Base-by-base conservation (phyloP, 257 asterid genomes). In the Scutellaria minor region DNA sequence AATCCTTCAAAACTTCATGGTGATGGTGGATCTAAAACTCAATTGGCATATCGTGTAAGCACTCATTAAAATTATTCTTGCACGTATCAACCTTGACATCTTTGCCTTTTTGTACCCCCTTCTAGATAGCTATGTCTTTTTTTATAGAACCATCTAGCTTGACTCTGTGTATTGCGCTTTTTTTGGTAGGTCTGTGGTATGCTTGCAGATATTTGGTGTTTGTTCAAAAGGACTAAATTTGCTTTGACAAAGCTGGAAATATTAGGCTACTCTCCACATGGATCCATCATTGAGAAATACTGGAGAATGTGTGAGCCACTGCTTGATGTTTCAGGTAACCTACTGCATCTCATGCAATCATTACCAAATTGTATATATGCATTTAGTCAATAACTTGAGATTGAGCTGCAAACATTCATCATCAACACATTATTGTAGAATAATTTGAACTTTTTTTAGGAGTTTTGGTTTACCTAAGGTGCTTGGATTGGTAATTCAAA, bases 241-340 rank as follows among this genome's bases (percentile, higher is more conserved):
- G 86, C 83, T 45, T 80, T 79, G 58, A 87, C 97, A 41, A 83
- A 88, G 74, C 80, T 95, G 85, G 96, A 88, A 74, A 72, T 80
- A 37, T 82, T 95, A 54, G 98, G 96, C 74, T 85, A 82, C 78
- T 64, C 77, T 67, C 96, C 98, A 18, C 87, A 86, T 44, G 84
- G 83, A 60, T 61, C 85, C 55, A 79, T 78, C 71, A 73, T 92
- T 75, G 82, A 85, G 54, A 88, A 85, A 70, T 95, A 85, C 84
- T 95, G 98, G 98, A 83, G 81, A 81, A 71, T 90, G 79, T 86
- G 96, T 80, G 97, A 95, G 84, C 88, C 77, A 55, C 87, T 87
- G 72, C 89, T 92, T 59, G 77, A 75, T 64, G 77, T 83, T 71
- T 82, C 98, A 88, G 99, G 99, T 95, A 75, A 67, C 42, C 39